Percentiles rank a stretch among this genome's conserved stretches.
Conservation (phyloP, 345 rosid genomes). For the Salix dunnii region DNA sequence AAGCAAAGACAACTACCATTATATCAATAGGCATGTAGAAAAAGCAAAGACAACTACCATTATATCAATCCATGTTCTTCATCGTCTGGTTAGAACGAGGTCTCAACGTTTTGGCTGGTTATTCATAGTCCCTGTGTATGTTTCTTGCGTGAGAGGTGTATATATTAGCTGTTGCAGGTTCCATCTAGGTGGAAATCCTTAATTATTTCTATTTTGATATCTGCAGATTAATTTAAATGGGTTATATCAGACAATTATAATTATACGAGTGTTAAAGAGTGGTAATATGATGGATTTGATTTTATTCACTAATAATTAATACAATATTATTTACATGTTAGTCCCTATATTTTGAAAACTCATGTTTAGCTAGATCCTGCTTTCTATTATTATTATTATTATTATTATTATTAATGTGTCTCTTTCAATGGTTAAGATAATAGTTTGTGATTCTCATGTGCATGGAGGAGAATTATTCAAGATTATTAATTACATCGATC, state of each 20-base stretch:
- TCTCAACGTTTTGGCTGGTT: neutral
- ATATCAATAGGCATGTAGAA: neutral
- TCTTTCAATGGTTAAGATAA: neutral
- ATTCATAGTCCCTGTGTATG: neutral
- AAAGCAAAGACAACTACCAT: neutral
- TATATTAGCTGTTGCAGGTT: conserved; percentile 1
- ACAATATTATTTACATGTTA: too few relatives aligned
- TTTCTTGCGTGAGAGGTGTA: neutral
- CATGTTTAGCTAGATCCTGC: neutral
- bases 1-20: neutral
- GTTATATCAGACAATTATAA: too few relatives aligned
- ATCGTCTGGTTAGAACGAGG: neutral
- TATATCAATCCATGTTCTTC: neutral
- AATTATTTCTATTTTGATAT: neutral
- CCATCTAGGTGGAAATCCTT: neutral
- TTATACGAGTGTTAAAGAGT: too few relatives aligned
- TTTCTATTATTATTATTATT: too few relatives aligned
- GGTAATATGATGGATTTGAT: too few relatives aligned
- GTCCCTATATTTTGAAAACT: neutral
- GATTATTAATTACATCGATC: too few relatives aligned
- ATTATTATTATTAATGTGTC: neutral
- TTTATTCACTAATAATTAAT: too few relatives aligned
- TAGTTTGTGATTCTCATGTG: neutral
- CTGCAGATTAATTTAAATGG: too few relatives aligned
- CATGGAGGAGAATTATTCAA: neutral